Conservation (phyloP, 257 asterid species). For the Solanum chmielewskii region DNA sequence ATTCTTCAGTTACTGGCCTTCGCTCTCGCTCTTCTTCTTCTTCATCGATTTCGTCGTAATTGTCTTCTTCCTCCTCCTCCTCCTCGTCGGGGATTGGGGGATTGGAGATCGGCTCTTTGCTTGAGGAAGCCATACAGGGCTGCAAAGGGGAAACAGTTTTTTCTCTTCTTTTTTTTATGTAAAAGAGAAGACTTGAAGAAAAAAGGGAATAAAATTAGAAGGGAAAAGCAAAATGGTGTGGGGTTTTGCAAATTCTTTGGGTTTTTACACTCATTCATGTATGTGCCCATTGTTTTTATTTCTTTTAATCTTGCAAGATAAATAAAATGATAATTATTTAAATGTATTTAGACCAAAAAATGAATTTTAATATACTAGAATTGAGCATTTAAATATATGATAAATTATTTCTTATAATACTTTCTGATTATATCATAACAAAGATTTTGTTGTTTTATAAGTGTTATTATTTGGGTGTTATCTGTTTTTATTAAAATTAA, state of each 20-base stretch:
- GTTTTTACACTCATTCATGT: neutral
- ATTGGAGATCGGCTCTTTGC: conserved; percentile 1
- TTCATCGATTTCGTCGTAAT: conserved; percentile 11
- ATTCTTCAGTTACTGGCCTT: conserved; percentile 18
- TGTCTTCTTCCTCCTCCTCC: conserved; percentile 5
- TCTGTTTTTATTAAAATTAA: no score
- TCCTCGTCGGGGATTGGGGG: neutral
- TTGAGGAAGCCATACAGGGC: conserved; percentile 3
- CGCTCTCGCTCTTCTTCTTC: conserved; percentile 25
- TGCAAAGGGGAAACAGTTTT: neutral
- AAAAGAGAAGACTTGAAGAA: neutral
- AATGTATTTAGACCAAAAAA: no score
- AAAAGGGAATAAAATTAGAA: neutral
- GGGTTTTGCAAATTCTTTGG: neutral
- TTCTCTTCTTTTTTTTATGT: neutral
- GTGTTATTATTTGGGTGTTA: no score
- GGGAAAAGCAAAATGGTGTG: neutral
- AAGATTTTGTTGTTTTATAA: no score
- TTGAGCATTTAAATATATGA: no score
- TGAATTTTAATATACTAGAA: no score
- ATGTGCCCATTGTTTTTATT: neutral
- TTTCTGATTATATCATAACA: no score
- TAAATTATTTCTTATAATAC: no score
- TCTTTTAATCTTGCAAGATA: no score
- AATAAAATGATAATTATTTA: no score